Conservation (phyloP, 306 rosid genomes). For the Ziziphus jujuba region DNA sequence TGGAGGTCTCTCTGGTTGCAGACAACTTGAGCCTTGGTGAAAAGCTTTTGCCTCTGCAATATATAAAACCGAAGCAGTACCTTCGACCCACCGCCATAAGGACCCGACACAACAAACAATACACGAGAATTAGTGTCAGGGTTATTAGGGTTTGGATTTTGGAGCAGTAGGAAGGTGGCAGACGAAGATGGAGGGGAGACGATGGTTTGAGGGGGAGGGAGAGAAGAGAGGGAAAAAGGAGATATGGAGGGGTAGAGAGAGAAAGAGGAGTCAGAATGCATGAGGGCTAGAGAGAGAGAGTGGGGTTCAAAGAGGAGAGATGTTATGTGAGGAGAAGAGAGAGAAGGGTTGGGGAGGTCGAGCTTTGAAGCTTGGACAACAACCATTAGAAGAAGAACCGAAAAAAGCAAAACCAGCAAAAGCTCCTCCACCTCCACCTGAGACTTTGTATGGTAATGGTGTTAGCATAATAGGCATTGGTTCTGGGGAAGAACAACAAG, state of each 20-base stretch:
- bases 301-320: constrained; percentile 75
- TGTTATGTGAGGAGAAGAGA: constrained; percentile 48
- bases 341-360: constrained; percentile 47
- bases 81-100: constrained; percentile 56
- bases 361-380: constrained; percentile 50
- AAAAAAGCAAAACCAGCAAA: neutral
- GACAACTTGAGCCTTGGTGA: constrained; percentile 37
- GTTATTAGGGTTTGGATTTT: constrained; percentile 26
- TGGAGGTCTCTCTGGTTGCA: constrained; percentile 48
- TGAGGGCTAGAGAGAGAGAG: constrained; percentile 76
- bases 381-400: constrained; percentile 45
- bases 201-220: constrained; percentile 55
- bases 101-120: constrained; percentile 61
- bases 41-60: constrained; percentile 30
- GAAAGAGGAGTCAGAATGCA: constrained; percentile 79
- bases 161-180: constrained; percentile 73
- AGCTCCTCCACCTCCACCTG: constrained; percentile 5
- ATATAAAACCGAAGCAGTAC: constrained; percentile 67
- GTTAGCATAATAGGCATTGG: neutral
- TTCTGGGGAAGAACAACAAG: neutral
- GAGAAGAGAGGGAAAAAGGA: constrained; percentile 36
- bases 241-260: constrained; percentile 76
- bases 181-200: constrained; percentile 74
- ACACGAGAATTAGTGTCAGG: constrained; percentile 38
- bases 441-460: constrained; percentile 4